These are phyloP conservation scores for Agrostemma githago DNA, from an alignment of 148 eudicot genomes.

Conservation along the genomic window DNA sequence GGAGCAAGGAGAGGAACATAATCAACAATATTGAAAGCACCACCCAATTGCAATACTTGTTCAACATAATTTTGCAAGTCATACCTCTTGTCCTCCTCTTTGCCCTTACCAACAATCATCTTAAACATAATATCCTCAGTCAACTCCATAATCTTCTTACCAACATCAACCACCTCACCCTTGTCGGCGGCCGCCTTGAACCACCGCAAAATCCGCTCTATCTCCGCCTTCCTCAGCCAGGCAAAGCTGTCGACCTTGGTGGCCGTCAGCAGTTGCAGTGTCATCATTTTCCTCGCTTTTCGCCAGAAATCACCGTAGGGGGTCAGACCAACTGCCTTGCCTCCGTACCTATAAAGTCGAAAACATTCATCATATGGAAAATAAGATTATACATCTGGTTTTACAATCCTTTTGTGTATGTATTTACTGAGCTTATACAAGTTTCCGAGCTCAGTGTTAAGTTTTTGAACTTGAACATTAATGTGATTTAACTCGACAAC, in stretches of 20 bases:
- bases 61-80: not conserved
- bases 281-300: slow-evolving; percentile 7
- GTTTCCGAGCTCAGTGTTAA: too few relatives aligned
- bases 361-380: too few relatives aligned
- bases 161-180: slow-evolving; percentile 19
- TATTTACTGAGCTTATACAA: too few relatives aligned
- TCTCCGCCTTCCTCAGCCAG: slow-evolving; percentile 10
- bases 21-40: slow-evolving; percentile 19
- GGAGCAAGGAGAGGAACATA: slow-evolving; percentile 17
- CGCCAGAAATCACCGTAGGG: slow-evolving; percentile 22
- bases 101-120: slow-evolving; percentile 21
- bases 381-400: too few relatives aligned
- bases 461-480: too few relatives aligned
- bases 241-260: slow-evolving; percentile 10
- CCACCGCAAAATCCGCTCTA: not conserved
- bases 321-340: slow-evolving; percentile 11
- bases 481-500: too few relatives aligned
- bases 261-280: not conserved
- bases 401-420: too few relatives aligned
- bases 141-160: slow-evolving; percentile 8
- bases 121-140: slow-evolving; percentile 15
- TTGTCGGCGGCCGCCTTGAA: not conserved
- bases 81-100: slow-evolving; percentile 18
- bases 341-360: not conserved
- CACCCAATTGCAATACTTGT: slow-evolving; percentile 5